These are phyloP conservation scores for Extremus antarcticus DNA, from an alignment of 495 filamentous ascomycete genomes.

Conservation along the genomic window DNA sequence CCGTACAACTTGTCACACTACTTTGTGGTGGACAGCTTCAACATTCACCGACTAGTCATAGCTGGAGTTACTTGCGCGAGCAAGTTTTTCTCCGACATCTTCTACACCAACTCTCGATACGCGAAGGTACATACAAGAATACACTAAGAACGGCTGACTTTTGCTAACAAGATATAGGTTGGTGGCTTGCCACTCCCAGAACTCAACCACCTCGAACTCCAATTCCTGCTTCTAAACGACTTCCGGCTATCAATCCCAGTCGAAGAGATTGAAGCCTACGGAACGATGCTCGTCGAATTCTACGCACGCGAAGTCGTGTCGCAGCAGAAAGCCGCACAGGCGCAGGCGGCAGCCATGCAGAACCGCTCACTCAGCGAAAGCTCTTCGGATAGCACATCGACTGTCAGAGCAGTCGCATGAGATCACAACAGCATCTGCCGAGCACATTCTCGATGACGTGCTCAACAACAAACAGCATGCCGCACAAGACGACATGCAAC, in stretches of 20 bases:
- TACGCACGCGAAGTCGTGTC: constrained; percentile 85
- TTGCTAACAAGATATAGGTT: constrained; percentile 47
- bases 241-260: constrained; percentile 91
- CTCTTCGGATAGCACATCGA: constrained; percentile 18
- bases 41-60: constrained; percentile 95
- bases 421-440: background rate
- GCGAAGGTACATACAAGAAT: constrained; percentile 63
- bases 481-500: background rate
- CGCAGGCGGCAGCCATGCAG: constrained; percentile 11
- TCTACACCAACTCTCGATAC: constrained; percentile 98
- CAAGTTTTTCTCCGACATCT: constrained; percentile 99
- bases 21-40: constrained; percentile 98
- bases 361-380: constrained; percentile 17
- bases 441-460: too few relatives aligned
- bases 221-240: constrained; percentile 93
- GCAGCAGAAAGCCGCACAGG: constrained; percentile 36
- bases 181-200: constrained; percentile 92
- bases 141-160: background rate
- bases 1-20: constrained; percentile 61
- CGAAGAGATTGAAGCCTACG: constrained; percentile 93
- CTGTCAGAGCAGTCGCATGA: constrained; percentile 7
- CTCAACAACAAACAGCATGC: too few relatives aligned
- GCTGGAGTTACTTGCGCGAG: constrained; percentile 96
- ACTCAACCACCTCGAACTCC: constrained; percentile 91
- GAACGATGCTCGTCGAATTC: constrained; percentile 97